Evolutionary conservation across 1,139 yeast genomes (phyloP), one percentile per base, ranked within the genome.

Genomic region (Meyerozyma carpophila): DNA sequence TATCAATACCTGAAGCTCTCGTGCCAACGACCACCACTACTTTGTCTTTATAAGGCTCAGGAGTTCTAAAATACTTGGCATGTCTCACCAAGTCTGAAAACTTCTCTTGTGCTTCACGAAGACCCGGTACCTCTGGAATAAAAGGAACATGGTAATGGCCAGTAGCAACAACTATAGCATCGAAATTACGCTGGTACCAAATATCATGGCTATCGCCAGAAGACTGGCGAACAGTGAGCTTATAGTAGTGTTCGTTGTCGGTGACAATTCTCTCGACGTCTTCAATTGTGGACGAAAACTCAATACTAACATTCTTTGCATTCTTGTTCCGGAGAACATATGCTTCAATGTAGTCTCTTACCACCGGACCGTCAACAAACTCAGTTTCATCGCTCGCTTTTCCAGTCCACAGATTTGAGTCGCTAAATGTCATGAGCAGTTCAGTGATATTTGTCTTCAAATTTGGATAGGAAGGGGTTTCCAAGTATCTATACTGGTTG

Each of bases 141-240:
- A 52, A 70, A 0, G 81, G 79, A 3, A 59, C 52, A 42, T 70
- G 72, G 46, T 68, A 73, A 56, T 76, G 81, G 9, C 81, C 81
- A 50, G 70, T 74, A 56, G 61, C 49, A 59, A 71, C 81, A 76
- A 76, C 10, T 50, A 50, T 8, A 45, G 57, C 11, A 43, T 51
- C 36, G 46, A 50, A 42, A 46, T 41, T 5, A 54, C 62, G 53
- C 47, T 47, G 53, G 36, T 34, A 43, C 53, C 53, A 50, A 9
- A 37, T 25, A 20, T 50, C 53, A 16, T 56, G 32, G 1, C 46
- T 45, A 3, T 55, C 54, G 37, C 56, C 57, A 2, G 52, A 46
- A 5, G 50, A 48, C 41, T 59, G 57, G 46, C 75, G 58, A 20
- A 70, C 45, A 0, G 72, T 64, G 28, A 71, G 47, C 28, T 54